Conservation (phyloP, 2,329 filamentous ascomycete genomes). For the Mycogone perniciosa region DNA sequence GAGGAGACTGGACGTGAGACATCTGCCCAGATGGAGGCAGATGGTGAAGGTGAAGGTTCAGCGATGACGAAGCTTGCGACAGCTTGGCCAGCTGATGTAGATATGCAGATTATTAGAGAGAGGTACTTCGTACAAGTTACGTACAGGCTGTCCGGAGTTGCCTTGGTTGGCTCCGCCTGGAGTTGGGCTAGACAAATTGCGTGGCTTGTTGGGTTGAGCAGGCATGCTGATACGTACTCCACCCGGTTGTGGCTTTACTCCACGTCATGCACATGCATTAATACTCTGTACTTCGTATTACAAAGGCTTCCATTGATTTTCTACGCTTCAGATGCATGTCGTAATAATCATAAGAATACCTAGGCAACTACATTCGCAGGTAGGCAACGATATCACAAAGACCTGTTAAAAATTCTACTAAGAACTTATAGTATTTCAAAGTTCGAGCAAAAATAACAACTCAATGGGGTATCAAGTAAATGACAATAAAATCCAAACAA, state of each 20-base stretch:
- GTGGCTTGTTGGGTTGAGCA: slow-evolving; percentile 8
- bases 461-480: slow-evolving; percentile 16
- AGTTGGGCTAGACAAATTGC: slow-evolving; percentile 14
- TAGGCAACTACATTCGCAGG: too few species aligned
- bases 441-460: slow-evolving; percentile 5
- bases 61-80: slow-evolving; percentile 15
- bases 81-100: slow-evolving; percentile 9
- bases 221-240: slow-evolving; percentile 1
- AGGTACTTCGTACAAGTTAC: background rate
- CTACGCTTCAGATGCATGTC: too few species aligned
- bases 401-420: too few species aligned
- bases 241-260: slow-evolving; percentile 8
- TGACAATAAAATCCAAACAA: slow-evolving; percentile 14
- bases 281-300: background rate
- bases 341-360: too few species aligned
- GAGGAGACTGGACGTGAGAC: slow-evolving; percentile 9
- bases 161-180: background rate
- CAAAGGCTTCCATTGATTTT: too few species aligned
- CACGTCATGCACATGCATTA: background rate
- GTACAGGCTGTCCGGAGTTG: too few species aligned
- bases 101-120: slow-evolving; percentile 5
- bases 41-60: background rate
- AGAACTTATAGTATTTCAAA: background rate
- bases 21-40: slow-evolving; percentile 3
- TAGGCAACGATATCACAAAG: too few species aligned